Base-by-base conservation (phyloP, 106 monocot species). In the Acorus calamus region DNA sequence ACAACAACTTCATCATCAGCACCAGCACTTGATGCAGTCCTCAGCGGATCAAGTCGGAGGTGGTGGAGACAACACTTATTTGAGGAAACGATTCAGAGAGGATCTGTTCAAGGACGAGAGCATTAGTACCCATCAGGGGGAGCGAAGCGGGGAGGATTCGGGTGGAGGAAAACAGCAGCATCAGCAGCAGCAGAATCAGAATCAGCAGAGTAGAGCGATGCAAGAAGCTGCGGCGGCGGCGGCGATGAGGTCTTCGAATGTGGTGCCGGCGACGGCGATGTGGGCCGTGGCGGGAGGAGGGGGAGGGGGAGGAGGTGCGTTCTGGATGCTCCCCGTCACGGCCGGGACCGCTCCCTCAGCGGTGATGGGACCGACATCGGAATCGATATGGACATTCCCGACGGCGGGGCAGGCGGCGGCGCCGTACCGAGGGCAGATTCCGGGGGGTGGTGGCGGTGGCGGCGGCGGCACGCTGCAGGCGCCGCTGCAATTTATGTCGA, bases 251-350 rank as follows among this genome's bases (percentile, higher is more conserved):
- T 43, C 76, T 8, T 56, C 77, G 14, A 66, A 57, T 47, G 75
- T 80, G 45, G 73, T 72, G 8, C 74, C 80, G 2, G 76, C 76
- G 11, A 75, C 83, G 46, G 84, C 94, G 79, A 86, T 89, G 94
- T 89, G 89, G 94, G 84, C 94, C 2, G 77, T 83, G 10, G 83
- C 77, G 4, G 76, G 83, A 2, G 66, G 3, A 13, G 71, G 55
- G 51, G 61, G 65, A n/a, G 71, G 68, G 2, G 84, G 69, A 2
- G 72, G 71, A 0, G 92, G 89, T 0, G 83, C 83, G 2, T 94
- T 94, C 84, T 94, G 94, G 94, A 94, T 94, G 94, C 86, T 94
- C 4, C 94, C 94, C 10, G 83, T 86, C 42, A 69, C 79, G 6
- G 65, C 86, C 2, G 75, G 76, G 42, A 42, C 75, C 6, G 65